Base-by-base conservation (phyloP, 2,329 filamentous ascomycete genomes). In the Fusarium cicatricum region DNA sequence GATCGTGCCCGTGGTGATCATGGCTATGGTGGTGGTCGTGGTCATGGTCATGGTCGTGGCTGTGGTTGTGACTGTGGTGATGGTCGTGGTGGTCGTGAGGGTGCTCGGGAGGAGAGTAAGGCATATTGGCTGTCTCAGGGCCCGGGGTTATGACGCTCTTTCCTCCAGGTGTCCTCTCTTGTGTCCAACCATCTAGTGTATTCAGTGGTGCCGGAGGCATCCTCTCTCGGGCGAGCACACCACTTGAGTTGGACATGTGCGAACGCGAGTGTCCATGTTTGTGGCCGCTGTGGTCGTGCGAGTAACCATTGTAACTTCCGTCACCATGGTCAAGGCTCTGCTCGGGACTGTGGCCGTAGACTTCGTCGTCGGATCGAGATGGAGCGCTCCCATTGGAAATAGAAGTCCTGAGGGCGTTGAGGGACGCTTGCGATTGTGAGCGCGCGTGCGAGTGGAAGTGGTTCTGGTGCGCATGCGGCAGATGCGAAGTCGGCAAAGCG, bases 401-500 rank as follows among this genome's bases (percentile, higher is more conserved):
- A 39, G 71, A 72, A 32, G 72, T 66, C 47, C 67, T 69, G 64
- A 74, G 73, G 37, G 77, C 74, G 44, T 77, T 76, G 44, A 82
- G 75, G 12, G 74, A 72, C 41, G 74, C 60, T 59, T 73, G 75
- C 9, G 76, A 74, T 36, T 74, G 72, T 8, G 76, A 73, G 48
- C 74, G 73, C 12, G 74, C 67, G 45, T 77, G 77, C 7, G 75
- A 70, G 62, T 80, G 75, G 39, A 75, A 70, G 55, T 76, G 71
- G 42, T 76, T 76, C 48, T 78, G 74, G 62, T 82, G 77, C 52
- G 76, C 77, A 61, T 80, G 80, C 46, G 80, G 78, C 39, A 83
- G 70, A 33, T 80, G 75, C 31, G 81, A 76, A 31, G 80, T 77
- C n/a, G 83, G 83, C 49, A 85, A 71, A 45, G 78, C 75, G 68